Conservation (phyloP, 1,139 yeast genomes). For the Arxiozyma slooffiae region DNA sequence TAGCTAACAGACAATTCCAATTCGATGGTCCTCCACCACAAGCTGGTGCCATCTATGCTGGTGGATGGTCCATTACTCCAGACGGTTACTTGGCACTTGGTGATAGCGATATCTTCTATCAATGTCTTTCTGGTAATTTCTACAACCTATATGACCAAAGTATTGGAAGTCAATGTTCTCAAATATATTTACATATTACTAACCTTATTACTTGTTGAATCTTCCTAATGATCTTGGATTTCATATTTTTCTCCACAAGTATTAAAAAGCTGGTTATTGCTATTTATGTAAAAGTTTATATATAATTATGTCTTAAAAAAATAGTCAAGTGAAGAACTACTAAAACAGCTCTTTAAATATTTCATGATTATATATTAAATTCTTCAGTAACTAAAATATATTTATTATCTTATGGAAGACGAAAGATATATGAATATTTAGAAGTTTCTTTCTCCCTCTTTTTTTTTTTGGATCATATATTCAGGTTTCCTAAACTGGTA, state of each 20-base stretch:
- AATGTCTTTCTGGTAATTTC: slow-evolving; percentile 71
- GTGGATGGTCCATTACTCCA: slow-evolving; percentile 59
- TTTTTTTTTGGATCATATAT: background rate
- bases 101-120: slow-evolving; percentile 50
- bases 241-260: background rate
- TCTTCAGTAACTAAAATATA: background rate
- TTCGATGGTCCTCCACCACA: slow-evolving; percentile 86
- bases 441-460: background rate
- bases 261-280: background rate
- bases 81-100: slow-evolving; percentile 67
- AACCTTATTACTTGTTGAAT: slow-evolving; percentile 52
- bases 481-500: background rate
- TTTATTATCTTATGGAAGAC: background rate
- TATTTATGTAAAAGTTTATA: no score
- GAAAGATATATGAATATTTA: no score
- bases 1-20: slow-evolving; percentile 80
- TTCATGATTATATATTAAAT: no score
- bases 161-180: slow-evolving; percentile 55
- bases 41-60: slow-evolving; percentile 76
- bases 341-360: no score
- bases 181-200: slow-evolving; percentile 54
- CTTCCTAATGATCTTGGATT: background rate
- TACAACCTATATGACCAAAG: slow-evolving; percentile 71
- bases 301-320: no score
- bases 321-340: background rate